These are phyloP conservation scores for Straminergon stramineum DNA, from an alignment of 225 moss, liverwort and hornwort genomes.

Conservation along the genomic window DNA sequence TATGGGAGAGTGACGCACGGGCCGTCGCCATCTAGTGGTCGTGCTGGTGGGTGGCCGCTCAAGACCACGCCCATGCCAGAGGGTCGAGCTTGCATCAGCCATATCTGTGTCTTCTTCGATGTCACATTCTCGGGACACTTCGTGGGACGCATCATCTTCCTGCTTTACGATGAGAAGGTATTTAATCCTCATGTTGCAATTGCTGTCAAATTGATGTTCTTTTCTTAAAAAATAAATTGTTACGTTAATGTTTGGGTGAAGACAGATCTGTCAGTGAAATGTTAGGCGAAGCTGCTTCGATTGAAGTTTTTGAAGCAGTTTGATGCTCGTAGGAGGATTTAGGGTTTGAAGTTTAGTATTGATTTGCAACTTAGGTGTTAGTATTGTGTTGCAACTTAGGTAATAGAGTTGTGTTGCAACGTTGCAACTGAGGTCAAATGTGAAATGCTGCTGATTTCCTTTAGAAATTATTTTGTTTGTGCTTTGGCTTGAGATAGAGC, in stretches of 20 bases:
- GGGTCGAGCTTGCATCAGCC: conserved; percentile 40
- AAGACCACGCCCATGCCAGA: background rate
- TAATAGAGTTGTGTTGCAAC: background rate
- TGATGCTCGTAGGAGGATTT: background rate
- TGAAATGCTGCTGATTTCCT: background rate
- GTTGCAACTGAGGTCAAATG: background rate
- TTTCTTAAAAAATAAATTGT: no score
- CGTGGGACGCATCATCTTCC: conserved; percentile 60
- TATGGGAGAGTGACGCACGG: conserved; percentile 16
- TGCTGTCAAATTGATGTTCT: background rate
- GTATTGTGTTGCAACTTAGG: background rate
- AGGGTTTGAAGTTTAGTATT: background rate
- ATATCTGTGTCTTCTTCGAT: conserved; percentile 62
- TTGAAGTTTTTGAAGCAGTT: background rate
- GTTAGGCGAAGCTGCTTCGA: background rate
- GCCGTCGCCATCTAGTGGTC: background rate
- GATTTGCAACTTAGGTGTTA: background rate
- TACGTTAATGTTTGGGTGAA: background rate
- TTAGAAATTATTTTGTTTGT: background rate
- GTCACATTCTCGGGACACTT: conserved; percentile 36
- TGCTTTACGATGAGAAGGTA: conserved; percentile 60
- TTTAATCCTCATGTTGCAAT: background rate
- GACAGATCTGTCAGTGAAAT: background rate
- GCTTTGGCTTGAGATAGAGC: background rate
- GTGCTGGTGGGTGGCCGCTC: background rate